Base-by-base conservation (phyloP, 2,329 filamentous ascomycete genomes). In the Scytalidium sp. region DNA sequence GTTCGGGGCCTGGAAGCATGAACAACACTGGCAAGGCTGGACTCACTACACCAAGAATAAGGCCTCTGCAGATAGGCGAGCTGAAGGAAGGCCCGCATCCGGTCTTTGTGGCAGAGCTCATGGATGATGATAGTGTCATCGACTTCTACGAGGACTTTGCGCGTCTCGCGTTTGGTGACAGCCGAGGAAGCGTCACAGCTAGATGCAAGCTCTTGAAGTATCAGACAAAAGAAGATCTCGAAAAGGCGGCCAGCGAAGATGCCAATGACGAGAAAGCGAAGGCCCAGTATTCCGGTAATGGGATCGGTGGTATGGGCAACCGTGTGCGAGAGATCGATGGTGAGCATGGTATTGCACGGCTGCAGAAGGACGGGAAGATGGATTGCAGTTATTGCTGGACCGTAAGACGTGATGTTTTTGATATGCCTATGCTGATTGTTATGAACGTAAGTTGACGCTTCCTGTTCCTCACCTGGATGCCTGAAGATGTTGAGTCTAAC, bases 381-480 rank as follows among this genome's bases (percentile, higher is more conserved):
- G 89, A 96, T 66, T 97, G 92, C 73, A 91, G 88, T 62, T 96
- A 95, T 71, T 96, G 90, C 73, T 97, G 93, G 92, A 93, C 90
- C 56, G 92, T 97, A 55, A 96, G 96, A 73, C 80, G 93, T 56
- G 94, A 99, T 69, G 90, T 94, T 39, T 97, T 97, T 73, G 93
- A 97, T 72, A 96, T 97, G 69, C 94, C 94, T 19, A 96, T 97
- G 90, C 78, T 97, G 73, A 95, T 97, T 69, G 89, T 97, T 64
- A 93, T 97, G 76, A 97, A 97, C 74, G 94, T 97, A 69, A 86
- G 92, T 85, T 8, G 47, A 21, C 19, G 21, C 27, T 47, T 41
- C n/a, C 23, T 39, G 8, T 15, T 15, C 15, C 32, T 10, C n/a
- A 11, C 6, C 11, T 20, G 10, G 20, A 29, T 13, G 41, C 23